phyloP scores from a whole-genome alignment of 1,139 yeast genomes.

The Arxiozyma slooffiae region DNA sequence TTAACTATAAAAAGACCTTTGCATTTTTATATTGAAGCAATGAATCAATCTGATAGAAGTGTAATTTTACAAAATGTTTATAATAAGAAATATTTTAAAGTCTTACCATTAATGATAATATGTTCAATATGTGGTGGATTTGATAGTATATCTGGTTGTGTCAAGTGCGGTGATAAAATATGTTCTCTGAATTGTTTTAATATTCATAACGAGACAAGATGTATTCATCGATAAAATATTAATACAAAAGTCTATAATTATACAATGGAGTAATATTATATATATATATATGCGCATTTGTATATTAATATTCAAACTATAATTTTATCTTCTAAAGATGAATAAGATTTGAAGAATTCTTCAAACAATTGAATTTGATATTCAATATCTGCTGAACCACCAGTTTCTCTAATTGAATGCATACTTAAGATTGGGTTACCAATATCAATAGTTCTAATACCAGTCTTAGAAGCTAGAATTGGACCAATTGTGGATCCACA shows the following conservation, averaged over 20 bases:
- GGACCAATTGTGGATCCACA: slow-evolving; percentile 98
- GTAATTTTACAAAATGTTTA: slow-evolving; percentile 26
- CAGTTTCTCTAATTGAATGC: slow-evolving; percentile 94
- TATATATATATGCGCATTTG: background rate
- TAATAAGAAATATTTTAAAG: slow-evolving; percentile 28
- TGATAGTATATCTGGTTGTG: slow-evolving; percentile 29
- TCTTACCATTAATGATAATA: slow-evolving; percentile 26
- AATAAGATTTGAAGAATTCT: slow-evolving; percentile 45
- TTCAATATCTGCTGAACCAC: slow-evolving; percentile 68
- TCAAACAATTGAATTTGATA: slow-evolving; percentile 52
- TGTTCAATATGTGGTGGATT: slow-evolving; percentile 30
- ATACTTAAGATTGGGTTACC: slow-evolving; percentile 92
- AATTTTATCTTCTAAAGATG: slow-evolving; percentile 17
- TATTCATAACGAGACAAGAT: slow-evolving; percentile 30
- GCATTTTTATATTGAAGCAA: slow-evolving; percentile 27
- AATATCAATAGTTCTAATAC: slow-evolving; percentile 79
- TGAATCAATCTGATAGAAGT: slow-evolving; percentile 26
- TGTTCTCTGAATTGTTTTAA: slow-evolving; percentile 28
- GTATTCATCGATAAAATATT: slow-evolving; percentile 14
- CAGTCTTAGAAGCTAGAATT: slow-evolving; percentile 76
- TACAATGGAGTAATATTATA: background rate
- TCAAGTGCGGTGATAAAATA: slow-evolving; percentile 26
- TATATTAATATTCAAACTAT: slow-evolving; percentile 8
- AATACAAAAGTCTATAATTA: too few species aligned
- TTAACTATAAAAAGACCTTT: slow-evolving; percentile 25